These are phyloP conservation scores for Jackrogersella multiformis DNA, from an alignment of 495 filamentous ascomycete species.

Conservation along the genomic window DNA sequence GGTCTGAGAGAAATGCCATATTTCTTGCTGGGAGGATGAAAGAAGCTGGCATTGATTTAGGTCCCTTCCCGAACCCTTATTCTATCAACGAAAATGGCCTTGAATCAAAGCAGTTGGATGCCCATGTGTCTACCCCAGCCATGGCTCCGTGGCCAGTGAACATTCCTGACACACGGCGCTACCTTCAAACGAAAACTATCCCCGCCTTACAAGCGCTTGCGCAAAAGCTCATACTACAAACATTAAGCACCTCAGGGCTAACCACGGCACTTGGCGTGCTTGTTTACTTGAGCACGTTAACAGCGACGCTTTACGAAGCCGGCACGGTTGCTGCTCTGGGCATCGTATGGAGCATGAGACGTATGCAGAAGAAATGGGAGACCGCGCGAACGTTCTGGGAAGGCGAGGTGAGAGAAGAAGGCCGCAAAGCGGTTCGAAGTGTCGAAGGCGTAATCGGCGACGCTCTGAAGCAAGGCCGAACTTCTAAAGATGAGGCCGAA, in stretches of 20 bases:
- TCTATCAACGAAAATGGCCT: slow-evolving; percentile 1
- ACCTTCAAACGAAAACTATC: slow-evolving; percentile 69
- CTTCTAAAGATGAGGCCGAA: slow-evolving; percentile 44
- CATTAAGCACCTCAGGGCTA: slow-evolving; percentile 70
- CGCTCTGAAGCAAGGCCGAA: slow-evolving; percentile 61
- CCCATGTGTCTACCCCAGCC: slow-evolving; percentile 12
- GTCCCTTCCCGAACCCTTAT: slow-evolving; percentile 45
- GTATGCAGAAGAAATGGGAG: slow-evolving; percentile 85
- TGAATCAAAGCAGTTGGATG: slow-evolving; percentile 2
- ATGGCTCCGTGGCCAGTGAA: slow-evolving; percentile 53
- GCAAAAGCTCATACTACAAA: slow-evolving; percentile 78
- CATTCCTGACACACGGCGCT: slow-evolving; percentile 66
- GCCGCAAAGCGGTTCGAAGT: slow-evolving; percentile 73
- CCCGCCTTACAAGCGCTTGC: slow-evolving; percentile 82
- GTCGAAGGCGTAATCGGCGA: slow-evolving; percentile 71
- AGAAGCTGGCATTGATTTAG: slow-evolving; percentile 65
- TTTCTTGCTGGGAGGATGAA: slow-evolving; percentile 83
- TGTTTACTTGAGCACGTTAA: slow-evolving; percentile 68
- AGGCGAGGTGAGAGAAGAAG: slow-evolving; percentile 79
- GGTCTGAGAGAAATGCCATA: slow-evolving; percentile 77
- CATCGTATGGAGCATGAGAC: slow-evolving; percentile 72
- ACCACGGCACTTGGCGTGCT: slow-evolving; percentile 72
- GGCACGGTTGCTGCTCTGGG: slow-evolving; percentile 79
- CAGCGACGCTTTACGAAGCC: slow-evolving; percentile 73
- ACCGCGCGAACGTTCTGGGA: slow-evolving; percentile 74